Evolutionary conservation across 2,329 filamentous ascomycete species (phyloP).

Genomic region (Sporothrix brunneoviolacea): DNA sequence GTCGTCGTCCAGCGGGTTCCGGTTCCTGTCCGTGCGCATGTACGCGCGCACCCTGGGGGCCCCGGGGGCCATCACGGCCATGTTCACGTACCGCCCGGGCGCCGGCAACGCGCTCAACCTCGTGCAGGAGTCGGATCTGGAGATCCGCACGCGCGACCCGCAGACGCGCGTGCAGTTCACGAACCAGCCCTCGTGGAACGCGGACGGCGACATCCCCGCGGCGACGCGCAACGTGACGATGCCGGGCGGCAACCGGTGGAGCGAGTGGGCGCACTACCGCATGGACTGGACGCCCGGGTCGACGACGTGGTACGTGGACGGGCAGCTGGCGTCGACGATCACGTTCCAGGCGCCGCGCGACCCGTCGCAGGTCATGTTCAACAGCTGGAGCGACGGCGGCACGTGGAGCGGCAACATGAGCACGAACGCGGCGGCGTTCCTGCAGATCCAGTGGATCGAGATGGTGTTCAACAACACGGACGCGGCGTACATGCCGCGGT

Average conservation of each 20-base stretch:
- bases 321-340: conserved; percentile 36
- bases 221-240: conserved; percentile 35
- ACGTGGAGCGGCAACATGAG: conserved; percentile 44
- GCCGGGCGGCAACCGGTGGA: conserved; percentile 33
- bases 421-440: conserved; percentile 32
- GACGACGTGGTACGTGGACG: conserved; percentile 44
- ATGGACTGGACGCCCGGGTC: conserved; percentile 44
- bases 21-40: conserved; percentile 28
- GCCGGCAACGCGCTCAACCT: conserved; percentile 16
- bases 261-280: conserved; percentile 44
- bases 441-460: conserved; percentile 49
- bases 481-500: conserved; percentile 16
- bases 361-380: conserved; percentile 41
- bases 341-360: conserved; percentile 42
- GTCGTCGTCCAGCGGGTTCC: conserved; percentile 23
- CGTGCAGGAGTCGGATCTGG: conserved; percentile 33
- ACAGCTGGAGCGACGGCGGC: conserved; percentile 47
- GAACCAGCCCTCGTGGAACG: conserved; percentile 43
- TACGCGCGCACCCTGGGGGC: conserved; percentile 26
- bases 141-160: conserved; percentile 34
- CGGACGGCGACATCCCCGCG: conserved; percentile 32
- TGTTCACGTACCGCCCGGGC: conserved; percentile 29
- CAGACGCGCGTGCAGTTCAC: conserved; percentile 37
- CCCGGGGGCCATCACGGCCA: conserved; percentile 28
- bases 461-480: conserved; percentile 38